These are phyloP conservation scores for Gossypium raimondii DNA, from an alignment of 345 rosid genomes.

Conservation along the genomic window DNA sequence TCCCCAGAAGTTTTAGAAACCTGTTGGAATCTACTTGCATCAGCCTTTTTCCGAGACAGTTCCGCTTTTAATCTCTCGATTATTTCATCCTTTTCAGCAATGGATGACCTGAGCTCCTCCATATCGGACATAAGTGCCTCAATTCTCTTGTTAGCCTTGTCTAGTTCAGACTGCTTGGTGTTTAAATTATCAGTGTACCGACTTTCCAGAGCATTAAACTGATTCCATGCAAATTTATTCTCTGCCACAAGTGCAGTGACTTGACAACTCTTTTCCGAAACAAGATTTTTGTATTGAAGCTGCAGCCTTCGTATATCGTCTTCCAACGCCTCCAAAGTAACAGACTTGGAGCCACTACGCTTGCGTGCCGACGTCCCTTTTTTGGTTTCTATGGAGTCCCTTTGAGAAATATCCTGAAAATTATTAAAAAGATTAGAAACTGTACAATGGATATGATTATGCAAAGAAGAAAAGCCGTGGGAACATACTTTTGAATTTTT, in stretches of 20 bases:
- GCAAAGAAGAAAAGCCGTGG: background rate
- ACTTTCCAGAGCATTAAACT: slow-evolving; percentile 52
- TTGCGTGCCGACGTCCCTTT: slow-evolving; percentile 13
- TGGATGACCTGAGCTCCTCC: slow-evolving; percentile 59
- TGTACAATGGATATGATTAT: background rate
- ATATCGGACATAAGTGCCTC: slow-evolving; percentile 44
- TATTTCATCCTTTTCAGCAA: slow-evolving; percentile 54
- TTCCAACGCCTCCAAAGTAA: slow-evolving; percentile 26
- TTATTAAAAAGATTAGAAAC: slow-evolving; percentile 1
- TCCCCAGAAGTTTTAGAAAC: slow-evolving; percentile 43
- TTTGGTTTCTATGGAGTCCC: slow-evolving; percentile 14
- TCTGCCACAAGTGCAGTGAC: slow-evolving; percentile 50
- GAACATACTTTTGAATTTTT: slow-evolving; percentile 41
- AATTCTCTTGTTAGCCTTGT: slow-evolving; percentile 42
- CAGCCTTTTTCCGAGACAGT: slow-evolving; percentile 51
- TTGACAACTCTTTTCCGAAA: slow-evolving; percentile 50
- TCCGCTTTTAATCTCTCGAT: slow-evolving; percentile 44
- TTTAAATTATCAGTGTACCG: slow-evolving; percentile 46
- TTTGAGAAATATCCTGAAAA: slow-evolving; percentile 26
- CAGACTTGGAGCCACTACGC: slow-evolving; percentile 24
- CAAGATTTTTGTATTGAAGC: slow-evolving; percentile 50
- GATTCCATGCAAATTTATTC: slow-evolving; percentile 73
- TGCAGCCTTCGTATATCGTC: slow-evolving; percentile 44
- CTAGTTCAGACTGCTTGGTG: slow-evolving; percentile 42
- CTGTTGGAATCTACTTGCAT: slow-evolving; percentile 32